Evolutionary conservation across 2,329 filamentous ascomycete genomes (phyloP).

Genomic region (Fusarium albosuccineum): DNA sequence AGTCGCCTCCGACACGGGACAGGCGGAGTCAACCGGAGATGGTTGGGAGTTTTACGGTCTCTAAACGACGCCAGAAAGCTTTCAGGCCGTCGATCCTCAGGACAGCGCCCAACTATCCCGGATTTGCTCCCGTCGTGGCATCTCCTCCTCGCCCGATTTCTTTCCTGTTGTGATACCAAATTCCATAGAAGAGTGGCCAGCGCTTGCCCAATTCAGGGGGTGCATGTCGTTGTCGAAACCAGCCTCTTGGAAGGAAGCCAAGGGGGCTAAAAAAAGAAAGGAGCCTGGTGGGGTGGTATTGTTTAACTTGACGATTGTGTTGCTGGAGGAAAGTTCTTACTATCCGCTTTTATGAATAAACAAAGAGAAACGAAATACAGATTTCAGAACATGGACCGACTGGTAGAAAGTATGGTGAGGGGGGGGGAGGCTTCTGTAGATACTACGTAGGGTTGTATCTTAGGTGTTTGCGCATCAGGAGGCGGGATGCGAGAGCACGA

Average conservation of each 20-base stretch:
- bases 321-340: conserved; percentile 13
- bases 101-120: neutral
- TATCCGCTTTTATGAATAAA: conserved; percentile 34
- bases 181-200: conserved; percentile 46
- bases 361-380: conserved; percentile 32
- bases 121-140: conserved; percentile 6
- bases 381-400: conserved; percentile 16
- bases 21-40: conserved; percentile 56
- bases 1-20: conserved; percentile 44
- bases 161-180: conserved; percentile 50
- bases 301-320: conserved; percentile 8
- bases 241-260: conserved; percentile 11
- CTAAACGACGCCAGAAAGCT: conserved; percentile 47
- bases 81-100: neutral
- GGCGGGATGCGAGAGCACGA: neutral
- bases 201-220: conserved; percentile 26
- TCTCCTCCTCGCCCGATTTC: conserved; percentile 42
- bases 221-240: conserved; percentile 33
- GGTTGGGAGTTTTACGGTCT: conserved; percentile 77
- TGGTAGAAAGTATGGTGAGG: conserved; percentile 1
- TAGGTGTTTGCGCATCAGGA: neutral
- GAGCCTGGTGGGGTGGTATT: conserved; percentile 24
- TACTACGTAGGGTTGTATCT: conserved; percentile 6
- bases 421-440: conserved; percentile 22
- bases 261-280: conserved; percentile 21